These are phyloP conservation scores for Eucalyptus tenuipes DNA, from an alignment of 345 rosid species.

Conservation along the genomic window DNA sequence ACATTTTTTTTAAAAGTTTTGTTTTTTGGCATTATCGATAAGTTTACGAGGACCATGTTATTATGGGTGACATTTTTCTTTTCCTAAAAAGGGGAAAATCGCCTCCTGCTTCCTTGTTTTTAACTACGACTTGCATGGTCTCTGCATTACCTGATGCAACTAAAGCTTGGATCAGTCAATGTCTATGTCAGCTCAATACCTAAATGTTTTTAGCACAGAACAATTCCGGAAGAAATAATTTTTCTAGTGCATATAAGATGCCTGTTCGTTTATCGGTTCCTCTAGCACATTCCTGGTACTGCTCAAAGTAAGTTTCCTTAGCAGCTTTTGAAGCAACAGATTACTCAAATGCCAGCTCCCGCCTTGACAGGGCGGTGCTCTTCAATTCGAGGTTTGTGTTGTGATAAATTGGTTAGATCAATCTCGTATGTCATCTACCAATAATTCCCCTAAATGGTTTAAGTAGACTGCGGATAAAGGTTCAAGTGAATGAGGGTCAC, in stretches of 20 bases:
- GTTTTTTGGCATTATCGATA: not conserved
- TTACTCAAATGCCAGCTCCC: not conserved
- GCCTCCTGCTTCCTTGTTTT: not conserved
- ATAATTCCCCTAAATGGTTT: not conserved
- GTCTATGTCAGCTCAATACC: not conserved
- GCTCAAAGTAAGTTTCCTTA: not conserved
- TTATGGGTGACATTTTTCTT: not conserved
- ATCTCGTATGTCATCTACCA: not conserved
- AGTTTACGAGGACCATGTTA: not conserved
- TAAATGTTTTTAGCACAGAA: not conserved
- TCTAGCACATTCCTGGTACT: not conserved
- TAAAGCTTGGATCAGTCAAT: not conserved
- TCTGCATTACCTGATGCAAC: not conserved
- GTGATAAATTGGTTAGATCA: not conserved
- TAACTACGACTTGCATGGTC: not conserved
- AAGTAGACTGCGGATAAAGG: not conserved
- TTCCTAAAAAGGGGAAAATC: not conserved
- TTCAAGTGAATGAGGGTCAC: not conserved
- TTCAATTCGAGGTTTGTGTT: not conserved
- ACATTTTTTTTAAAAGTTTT: not conserved
- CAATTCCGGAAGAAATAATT: not conserved
- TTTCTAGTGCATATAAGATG: not conserved
- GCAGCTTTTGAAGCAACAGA: not conserved
- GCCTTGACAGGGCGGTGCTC: not conserved
- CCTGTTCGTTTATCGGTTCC: not conserved